Evolutionary conservation across 768 basidiomycete genomes (phyloP).

Genomic region (Kwoniella dendrophila): DNA sequence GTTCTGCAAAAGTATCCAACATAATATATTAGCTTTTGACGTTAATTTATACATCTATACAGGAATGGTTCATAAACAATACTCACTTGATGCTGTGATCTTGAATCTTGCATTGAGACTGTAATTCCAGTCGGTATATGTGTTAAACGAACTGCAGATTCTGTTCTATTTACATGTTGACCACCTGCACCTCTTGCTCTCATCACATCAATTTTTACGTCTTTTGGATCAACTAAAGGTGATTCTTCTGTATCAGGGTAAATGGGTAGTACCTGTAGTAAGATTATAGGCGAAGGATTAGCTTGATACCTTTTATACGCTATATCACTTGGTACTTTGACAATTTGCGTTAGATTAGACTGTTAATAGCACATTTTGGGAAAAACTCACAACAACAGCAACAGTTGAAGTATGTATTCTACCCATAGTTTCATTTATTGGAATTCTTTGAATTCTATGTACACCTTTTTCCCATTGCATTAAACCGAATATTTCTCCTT

Average conservation of each 20-base stretch:
- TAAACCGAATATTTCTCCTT: slow-evolving; percentile 31
- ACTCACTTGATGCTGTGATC: slow-evolving; percentile 87
- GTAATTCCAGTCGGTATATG: slow-evolving; percentile 90
- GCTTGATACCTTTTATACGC: background rate
- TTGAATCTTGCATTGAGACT: slow-evolving; percentile 97
- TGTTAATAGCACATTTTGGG: background rate
- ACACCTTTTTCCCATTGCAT: slow-evolving; percentile 92
- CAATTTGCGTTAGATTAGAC: background rate
- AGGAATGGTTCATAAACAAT: slow-evolving; percentile 6
- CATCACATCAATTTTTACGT: slow-evolving; percentile 91
- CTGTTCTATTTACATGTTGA: slow-evolving; percentile 98
- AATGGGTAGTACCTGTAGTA: slow-evolving; percentile 77
- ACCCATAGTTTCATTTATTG: slow-evolving; percentile 83
- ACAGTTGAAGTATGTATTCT: slow-evolving; percentile 91
- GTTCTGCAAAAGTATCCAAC: slow-evolving; percentile 63
- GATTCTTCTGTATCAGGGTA: slow-evolving; percentile 65
- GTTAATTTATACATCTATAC: background rate
- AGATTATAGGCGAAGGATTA: background rate
- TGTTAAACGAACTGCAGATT: slow-evolving; percentile 92
- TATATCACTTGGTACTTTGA: background rate
- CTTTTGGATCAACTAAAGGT: slow-evolving; percentile 73
- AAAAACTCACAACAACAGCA: slow-evolving; percentile 70
- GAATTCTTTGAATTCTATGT: slow-evolving; percentile 91
- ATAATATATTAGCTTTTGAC: background rate
- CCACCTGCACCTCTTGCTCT: slow-evolving; percentile 95